A percentile compares a stretch with the other conserved stretches of the same genome.
These are phyloP conservation scores for Diplodia scrobiculata DNA, from an alignment of 2,329 filamentous ascomycete species.

Conservation along the genomic window DNA sequence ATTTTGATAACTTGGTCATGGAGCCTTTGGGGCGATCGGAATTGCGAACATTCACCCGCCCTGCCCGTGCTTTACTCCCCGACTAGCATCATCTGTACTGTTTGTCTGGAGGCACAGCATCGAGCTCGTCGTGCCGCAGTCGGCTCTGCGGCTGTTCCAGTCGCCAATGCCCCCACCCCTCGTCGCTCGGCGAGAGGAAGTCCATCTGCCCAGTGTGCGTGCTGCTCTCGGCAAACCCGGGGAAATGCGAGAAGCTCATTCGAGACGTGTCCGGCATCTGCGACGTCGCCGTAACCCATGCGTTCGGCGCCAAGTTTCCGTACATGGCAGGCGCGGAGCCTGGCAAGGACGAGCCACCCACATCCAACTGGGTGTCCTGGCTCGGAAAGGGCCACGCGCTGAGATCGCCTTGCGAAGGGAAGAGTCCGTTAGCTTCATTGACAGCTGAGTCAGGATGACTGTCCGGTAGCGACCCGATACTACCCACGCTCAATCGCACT, in stretches of 20 bases:
- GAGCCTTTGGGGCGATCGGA: background rate
- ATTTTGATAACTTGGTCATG: slow-evolving; percentile 14
- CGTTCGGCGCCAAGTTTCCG: slow-evolving; percentile 4
- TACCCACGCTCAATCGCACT: background rate
- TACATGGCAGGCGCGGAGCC: slow-evolving; percentile 10
- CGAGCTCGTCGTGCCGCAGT: background rate
- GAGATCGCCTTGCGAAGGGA: slow-evolving; percentile 10
- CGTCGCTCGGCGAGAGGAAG: slow-evolving; percentile 7
- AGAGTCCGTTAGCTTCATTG: background rate
- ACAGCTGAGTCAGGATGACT: background rate
- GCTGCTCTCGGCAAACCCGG: slow-evolving; percentile 5
- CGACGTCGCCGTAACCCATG: slow-evolving; percentile 10
- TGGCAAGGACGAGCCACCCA: slow-evolving; percentile 2
- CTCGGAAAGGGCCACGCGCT: slow-evolving; percentile 15
- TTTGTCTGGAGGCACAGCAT: slow-evolving; percentile 7
- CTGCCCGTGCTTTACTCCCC: background rate
- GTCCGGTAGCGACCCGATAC: background rate
- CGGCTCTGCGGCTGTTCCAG: slow-evolving; percentile 18
- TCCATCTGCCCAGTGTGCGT: slow-evolving; percentile 2
- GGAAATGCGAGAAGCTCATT: slow-evolving; percentile 19
- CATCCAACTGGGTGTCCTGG: background rate
- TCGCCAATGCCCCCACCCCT: slow-evolving; percentile 6
- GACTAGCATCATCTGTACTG: slow-evolving; percentile 1
- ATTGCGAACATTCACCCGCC: background rate
- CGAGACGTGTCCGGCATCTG: slow-evolving; percentile 16